Conservation (phyloP, 2,329 filamentous ascomycete genomes). For the Didymellaceae sp. region DNA sequence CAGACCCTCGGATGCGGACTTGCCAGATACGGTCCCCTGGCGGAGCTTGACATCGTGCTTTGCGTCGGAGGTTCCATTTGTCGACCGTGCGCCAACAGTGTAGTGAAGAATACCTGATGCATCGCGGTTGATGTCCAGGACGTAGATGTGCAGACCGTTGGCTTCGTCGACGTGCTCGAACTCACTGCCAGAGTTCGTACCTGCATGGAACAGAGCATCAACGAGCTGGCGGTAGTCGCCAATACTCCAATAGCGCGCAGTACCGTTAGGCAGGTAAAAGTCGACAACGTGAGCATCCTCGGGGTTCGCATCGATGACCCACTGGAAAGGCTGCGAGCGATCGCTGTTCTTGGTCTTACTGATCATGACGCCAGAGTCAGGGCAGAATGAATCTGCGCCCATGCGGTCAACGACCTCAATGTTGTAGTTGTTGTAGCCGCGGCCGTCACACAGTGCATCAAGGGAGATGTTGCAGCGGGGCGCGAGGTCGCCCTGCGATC, state of each 20-base stretch:
- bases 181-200: conserved; percentile 59
- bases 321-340: conserved; percentile 57
- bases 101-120: conserved; percentile 56
- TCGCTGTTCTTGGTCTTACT: conserved; percentile 60
- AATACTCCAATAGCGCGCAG: conserved; percentile 55
- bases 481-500: conserved; percentile 50
- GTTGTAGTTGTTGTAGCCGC: conserved; percentile 60
- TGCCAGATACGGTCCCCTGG: conserved; percentile 41
- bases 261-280: conserved; percentile 59
- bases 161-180: conserved; percentile 57
- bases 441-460: conserved; percentile 59
- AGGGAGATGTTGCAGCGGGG: conserved; percentile 52
- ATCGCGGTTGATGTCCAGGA: conserved; percentile 54
- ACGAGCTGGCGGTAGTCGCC: conserved; percentile 62
- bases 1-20: conserved; percentile 44
- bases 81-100: conserved; percentile 56
- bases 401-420: conserved; percentile 62
- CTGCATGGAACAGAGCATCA: conserved; percentile 63
- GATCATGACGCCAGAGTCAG: conserved; percentile 61
- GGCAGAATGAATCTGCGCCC: conserved; percentile 61
- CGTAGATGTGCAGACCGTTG: conserved; percentile 60
- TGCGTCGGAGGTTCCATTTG: conserved; percentile 47
- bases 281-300: conserved; percentile 60
- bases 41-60: conserved; percentile 49
- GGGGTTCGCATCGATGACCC: conserved; percentile 62